Evolutionary conservation across 2,329 filamentous ascomycete species (phyloP).

Genomic region (Calonectria leucothoes): DNA sequence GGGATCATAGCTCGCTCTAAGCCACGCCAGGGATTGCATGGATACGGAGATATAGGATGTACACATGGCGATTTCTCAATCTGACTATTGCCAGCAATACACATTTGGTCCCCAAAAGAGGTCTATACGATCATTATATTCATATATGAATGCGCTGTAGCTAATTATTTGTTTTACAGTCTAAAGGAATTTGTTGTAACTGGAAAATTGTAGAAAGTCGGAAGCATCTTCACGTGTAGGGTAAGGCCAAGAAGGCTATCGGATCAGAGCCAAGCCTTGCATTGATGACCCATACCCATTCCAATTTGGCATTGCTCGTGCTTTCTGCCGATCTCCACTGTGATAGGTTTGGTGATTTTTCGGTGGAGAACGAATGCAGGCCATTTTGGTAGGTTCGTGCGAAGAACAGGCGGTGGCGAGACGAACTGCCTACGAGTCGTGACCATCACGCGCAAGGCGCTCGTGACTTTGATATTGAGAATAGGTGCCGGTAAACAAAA

Average conservation of each 20-base stretch:
- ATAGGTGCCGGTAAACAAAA: no score
- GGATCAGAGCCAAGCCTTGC: not conserved
- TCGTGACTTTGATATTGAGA: not conserved
- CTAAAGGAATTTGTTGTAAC: not conserved
- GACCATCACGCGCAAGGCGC: not conserved
- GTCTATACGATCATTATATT: not conserved
- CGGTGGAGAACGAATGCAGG: not conserved
- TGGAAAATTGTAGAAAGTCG: not conserved
- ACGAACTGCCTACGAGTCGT: not conserved
- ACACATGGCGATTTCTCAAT: no score
- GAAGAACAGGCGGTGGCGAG: not conserved
- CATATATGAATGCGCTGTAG: not conserved
- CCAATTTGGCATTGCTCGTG: not conserved
- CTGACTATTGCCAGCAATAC: not conserved
- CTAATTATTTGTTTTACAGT: not conserved
- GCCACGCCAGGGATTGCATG: no score
- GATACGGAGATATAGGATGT: no score
- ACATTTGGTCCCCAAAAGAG: not conserved
- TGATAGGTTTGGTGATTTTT: not conserved
- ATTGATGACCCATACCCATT: not conserved
- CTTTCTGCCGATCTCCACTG: not conserved
- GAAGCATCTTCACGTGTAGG: not conserved
- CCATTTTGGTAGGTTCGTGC: not conserved
- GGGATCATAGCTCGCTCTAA: not conserved
- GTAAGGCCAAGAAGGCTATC: not conserved